A percentile compares a stretch with the other conserved stretches of the same genome.
Conservation (phyloP, 495 filamentous ascomycete species). For the Achaetomiella virescens region DNA sequence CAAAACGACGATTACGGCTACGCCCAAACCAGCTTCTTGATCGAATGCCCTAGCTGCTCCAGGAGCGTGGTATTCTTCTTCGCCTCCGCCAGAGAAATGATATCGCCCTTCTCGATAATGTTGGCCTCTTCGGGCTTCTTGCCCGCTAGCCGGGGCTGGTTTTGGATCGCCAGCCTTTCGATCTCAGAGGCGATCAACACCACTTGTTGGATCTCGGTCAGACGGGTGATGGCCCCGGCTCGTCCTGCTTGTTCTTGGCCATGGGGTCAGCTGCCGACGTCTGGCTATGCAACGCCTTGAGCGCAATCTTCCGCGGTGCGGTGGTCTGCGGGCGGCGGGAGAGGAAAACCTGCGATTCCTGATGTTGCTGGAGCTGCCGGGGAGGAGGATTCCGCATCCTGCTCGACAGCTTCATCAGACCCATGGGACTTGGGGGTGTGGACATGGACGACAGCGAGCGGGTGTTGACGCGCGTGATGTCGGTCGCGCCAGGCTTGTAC, state of each 20-base stretch:
- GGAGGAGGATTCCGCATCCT: conserved; percentile 3
- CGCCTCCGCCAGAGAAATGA: conserved; percentile 77
- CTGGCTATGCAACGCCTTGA: conserved; percentile 57
- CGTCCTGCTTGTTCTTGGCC: conserved; percentile 26
- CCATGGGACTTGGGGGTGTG: conserved; percentile 17
- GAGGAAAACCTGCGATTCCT: conserved; percentile 29
- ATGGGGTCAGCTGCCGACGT: conserved; percentile 43
- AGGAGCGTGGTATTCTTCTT: conserved; percentile 80
- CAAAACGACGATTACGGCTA: conserved; percentile 27
- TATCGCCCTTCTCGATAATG: conserved; percentile 63
- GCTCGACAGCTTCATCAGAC: conserved; percentile 3
- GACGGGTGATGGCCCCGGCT: conserved; percentile 27
- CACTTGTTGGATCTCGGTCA: conserved; percentile 67
- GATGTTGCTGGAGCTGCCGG: conserved; percentile 4
- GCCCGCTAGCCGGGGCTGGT: conserved; percentile 30
- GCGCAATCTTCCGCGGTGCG: conserved; percentile 36
- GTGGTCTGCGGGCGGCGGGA: conserved; percentile 21
- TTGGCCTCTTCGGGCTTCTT: conserved; percentile 28
- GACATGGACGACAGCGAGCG: conserved; percentile 63
- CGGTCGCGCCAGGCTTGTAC: conserved; percentile 60
- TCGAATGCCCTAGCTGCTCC: conserved; percentile 75
- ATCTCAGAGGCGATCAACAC: conserved; percentile 62
- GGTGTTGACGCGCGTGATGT: conserved; percentile 75
- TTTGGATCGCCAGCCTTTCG: conserved; percentile 36
- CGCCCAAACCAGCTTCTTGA: conserved; percentile 92